phyloP scores from a whole-genome alignment of 208 protist genomes.

The Angomonas ambiguus region DNA sequence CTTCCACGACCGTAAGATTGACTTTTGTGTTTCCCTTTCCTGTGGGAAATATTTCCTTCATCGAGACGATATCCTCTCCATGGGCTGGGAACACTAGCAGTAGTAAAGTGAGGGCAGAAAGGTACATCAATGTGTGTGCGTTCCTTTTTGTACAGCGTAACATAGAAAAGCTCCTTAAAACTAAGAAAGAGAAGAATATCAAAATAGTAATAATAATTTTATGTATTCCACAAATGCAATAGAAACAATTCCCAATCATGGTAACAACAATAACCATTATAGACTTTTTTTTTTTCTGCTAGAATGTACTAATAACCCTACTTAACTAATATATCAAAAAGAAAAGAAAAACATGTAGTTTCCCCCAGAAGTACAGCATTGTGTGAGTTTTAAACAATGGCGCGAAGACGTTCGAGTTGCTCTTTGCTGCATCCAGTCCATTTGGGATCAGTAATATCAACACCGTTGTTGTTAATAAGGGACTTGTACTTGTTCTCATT shows the following conservation, averaged over 20 bases:
- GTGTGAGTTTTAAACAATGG: conserved; percentile 38
- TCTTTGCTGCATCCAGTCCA: conserved; percentile 85
- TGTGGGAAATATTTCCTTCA: conserved; percentile 28
- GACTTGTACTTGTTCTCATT: conserved; percentile 86
- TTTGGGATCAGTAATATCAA: conserved; percentile 87
- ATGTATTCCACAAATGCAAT: too few species aligned
- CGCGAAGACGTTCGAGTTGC: conserved; percentile 63
- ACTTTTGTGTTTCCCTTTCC: conserved; percentile 41
- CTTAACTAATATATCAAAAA: conserved; percentile 9
- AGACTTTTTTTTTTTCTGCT: conserved; percentile 17
- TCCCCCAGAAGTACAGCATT: background rate
- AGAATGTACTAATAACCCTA: background rate
- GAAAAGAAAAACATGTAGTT: conserved; percentile 3
- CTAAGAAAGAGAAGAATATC: background rate
- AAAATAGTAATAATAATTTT: background rate
- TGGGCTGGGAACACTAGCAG: conserved; percentile 7
- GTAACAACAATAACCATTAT: too few species aligned
- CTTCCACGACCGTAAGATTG: conserved; percentile 32
- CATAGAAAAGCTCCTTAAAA: background rate
- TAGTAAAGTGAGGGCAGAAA: conserved; percentile 9
- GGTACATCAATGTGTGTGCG: background rate
- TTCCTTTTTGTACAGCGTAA: background rate
- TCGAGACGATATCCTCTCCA: conserved; percentile 13
- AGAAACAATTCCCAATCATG: too few species aligned
- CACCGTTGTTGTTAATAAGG: conserved; percentile 83